Percentiles rank a stretch among this genome's conserved stretches.
Conservation (phyloP, 805 yeast genomes). For the Barnettozyma vustinii region DNA sequence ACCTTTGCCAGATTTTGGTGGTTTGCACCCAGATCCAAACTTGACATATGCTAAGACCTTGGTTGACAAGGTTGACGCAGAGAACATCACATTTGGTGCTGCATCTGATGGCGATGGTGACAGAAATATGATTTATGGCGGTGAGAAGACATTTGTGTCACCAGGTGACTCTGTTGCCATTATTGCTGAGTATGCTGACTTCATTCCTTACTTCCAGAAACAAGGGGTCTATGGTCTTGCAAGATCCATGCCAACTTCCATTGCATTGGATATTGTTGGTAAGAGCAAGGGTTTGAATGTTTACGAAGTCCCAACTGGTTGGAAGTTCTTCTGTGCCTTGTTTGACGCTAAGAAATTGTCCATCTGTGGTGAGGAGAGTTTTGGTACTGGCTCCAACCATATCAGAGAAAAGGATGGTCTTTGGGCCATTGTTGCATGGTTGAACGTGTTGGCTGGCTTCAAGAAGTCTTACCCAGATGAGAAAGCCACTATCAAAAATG, state of each 20-base stretch:
- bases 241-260: slow-evolving; percentile 95
- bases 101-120: slow-evolving; percentile 99
- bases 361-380: slow-evolving; percentile 97
- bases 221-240: slow-evolving; percentile 91
- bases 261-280: slow-evolving; percentile 91
- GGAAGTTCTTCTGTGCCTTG: slow-evolving; percentile 96
- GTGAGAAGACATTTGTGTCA: slow-evolving; percentile 78
- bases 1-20: slow-evolving; percentile 92
- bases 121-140: slow-evolving; percentile 97
- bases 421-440: slow-evolving; percentile 98
- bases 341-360: slow-evolving; percentile 91
- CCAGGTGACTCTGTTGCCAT: slow-evolving; percentile 99
- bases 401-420: slow-evolving; percentile 96
- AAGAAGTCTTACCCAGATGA: slow-evolving; percentile 50
- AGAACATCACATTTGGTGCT: slow-evolving; percentile 88
- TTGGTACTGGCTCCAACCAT: slow-evolving; percentile 97
- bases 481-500: slow-evolving; percentile 65
- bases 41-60: slow-evolving; percentile 87
- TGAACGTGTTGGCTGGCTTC: slow-evolving; percentile 87
- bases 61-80: slow-evolving; percentile 79
- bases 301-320: slow-evolving; percentile 97
- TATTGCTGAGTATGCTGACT: slow-evolving; percentile 87
- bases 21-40: slow-evolving; percentile 97
- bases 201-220: slow-evolving; percentile 86
- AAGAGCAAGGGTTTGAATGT: slow-evolving; percentile 62